phyloP scores from a whole-genome alignment of 1,139 yeast genomes.

The Scheffersomyces cryptocercus region DNA sequence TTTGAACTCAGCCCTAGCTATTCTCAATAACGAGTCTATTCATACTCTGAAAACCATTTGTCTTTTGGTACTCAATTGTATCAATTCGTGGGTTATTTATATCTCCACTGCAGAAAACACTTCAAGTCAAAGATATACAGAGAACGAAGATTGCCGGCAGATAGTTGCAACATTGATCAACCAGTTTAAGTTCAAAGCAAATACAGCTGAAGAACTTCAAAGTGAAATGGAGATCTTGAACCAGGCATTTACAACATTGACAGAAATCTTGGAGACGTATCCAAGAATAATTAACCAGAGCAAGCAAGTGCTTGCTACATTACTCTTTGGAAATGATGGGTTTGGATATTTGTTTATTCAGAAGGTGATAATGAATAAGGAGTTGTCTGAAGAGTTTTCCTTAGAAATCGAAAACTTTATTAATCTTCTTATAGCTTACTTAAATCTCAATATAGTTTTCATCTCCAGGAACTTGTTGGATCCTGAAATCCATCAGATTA shows the following conservation, averaged over 20 bases:
- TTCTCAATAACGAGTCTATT: background rate
- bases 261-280: constrained; percentile 50
- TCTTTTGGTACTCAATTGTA: constrained; percentile 29
- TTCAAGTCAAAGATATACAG: constrained; percentile 34
- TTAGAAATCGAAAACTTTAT: constrained; percentile 51
- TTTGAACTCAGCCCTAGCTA: constrained; percentile 1
- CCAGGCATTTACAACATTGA: constrained; percentile 35
- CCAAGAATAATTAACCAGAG: constrained; percentile 39
- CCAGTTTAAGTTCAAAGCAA: background rate
- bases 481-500: constrained; percentile 36
- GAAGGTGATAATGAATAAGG: constrained; percentile 20
- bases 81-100: constrained; percentile 37
- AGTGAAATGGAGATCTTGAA: constrained; percentile 20
- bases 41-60: constrained; percentile 7
- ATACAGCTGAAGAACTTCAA: background rate
- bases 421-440: constrained; percentile 50
- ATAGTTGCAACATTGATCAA: background rate
- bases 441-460: constrained; percentile 53
- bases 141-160: constrained; percentile 12
- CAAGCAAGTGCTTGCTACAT: constrained; percentile 17
- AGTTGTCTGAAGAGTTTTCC: constrained; percentile 32
- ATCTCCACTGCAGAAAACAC: constrained; percentile 35
- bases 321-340: constrained; percentile 37
- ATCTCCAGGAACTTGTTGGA: constrained; percentile 49
- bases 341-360: constrained; percentile 42